Evolutionary conservation across 345 rosid genomes (phyloP), one percentile per base, ranked within the genome.

Genomic region (Acer campestre): DNA sequence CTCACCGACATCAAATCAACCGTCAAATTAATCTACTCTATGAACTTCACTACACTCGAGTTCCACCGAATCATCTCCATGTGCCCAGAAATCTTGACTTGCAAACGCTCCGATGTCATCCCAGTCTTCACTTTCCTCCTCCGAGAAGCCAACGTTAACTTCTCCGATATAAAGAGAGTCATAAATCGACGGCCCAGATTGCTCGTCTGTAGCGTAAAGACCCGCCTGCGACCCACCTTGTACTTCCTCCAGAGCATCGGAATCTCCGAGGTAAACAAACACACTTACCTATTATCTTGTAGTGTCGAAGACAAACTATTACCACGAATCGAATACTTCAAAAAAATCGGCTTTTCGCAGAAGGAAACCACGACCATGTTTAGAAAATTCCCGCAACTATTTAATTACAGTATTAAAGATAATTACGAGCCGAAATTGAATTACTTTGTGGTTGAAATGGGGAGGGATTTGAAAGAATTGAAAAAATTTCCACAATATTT

Each of bases 91-190:
- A 74, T 92, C 67, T 87, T 94, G 74, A 59, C 89, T 77, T 64
- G 82, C 56, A 80, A 75, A 3, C 77, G 88, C 49, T 56, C 88
- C 59, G 68, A 82, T 66, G 75, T 92, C 35, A 73, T 83, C 82
- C 91, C 94, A 1, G 79, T 88, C 85, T 88, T 92, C 88, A 87
- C 98, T 49, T 95, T 95, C 93, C 98, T 95, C 83, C 94, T 92
- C 80, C 91, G 97, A 0, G 98, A 95, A 82, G 97, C 85, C 31
- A 76, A 82, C 16, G 94, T 95, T 35, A 78, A 83, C 64, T 81
- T 83, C 72, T 86, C 84, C 64, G 87, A 86, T 70, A 71, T 95
- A 62, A 89, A 84, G 35, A 82, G 82, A 27, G 91, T 87, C 31
- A 84, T 95, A 35, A 83, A 89, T 81, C 89, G 98, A 29, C 93